Evolutionary conservation across 2,329 filamentous ascomycete species (phyloP).

Genomic region (Acephala macrosclerotiorum): DNA sequence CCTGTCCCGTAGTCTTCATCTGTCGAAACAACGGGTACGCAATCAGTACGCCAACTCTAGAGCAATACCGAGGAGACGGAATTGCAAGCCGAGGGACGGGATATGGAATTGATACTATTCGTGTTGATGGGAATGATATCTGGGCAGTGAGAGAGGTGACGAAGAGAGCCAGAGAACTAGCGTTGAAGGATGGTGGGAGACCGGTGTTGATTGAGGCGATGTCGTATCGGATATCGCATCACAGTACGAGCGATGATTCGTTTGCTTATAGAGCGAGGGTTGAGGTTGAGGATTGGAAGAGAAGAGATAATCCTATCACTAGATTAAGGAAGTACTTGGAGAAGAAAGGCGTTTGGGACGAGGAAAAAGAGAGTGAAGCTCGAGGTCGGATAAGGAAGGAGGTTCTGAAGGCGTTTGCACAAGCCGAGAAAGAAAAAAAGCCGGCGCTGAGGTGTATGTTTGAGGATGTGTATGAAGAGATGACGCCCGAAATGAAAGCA

Average conservation of each 20-base stretch:
- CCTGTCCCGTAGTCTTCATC: constrained; percentile 88
- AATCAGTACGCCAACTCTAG: constrained; percentile 86
- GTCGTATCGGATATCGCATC: constrained; percentile 97
- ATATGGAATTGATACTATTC: constrained; percentile 93
- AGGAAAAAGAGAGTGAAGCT: constrained; percentile 78
- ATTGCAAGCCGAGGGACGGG: constrained; percentile 87
- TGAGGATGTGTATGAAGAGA: constrained; percentile 85
- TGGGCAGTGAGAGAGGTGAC: constrained; percentile 87
- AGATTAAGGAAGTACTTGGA: constrained; percentile 92
- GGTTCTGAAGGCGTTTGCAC: constrained; percentile 82
- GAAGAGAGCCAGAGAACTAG: constrained; percentile 78
- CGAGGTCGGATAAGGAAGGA: constrained; percentile 73
- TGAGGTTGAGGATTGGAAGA: constrained; percentile 95
- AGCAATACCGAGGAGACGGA: constrained; percentile 91
- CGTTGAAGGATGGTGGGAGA: constrained; percentile 38
- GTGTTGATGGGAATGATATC: constrained; percentile 94
- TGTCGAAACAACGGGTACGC: constrained; percentile 94
- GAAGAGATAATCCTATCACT: constrained; percentile 87
- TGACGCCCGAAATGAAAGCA: constrained; percentile 78
- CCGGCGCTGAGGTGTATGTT: constrained; percentile 78
- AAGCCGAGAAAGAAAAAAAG: constrained; percentile 84
- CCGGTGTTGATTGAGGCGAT: constrained; percentile 95
- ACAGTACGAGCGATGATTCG: constrained; percentile 95
- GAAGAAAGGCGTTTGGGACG: constrained; percentile 81
- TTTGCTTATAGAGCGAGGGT: constrained; percentile 94